A percentile compares a stretch with the other conserved stretches of the same genome.
phyloP scores from a whole-genome alignment of 2,329 filamentous ascomycete genomes.

The Trichoderma atrobrunneum region DNA sequence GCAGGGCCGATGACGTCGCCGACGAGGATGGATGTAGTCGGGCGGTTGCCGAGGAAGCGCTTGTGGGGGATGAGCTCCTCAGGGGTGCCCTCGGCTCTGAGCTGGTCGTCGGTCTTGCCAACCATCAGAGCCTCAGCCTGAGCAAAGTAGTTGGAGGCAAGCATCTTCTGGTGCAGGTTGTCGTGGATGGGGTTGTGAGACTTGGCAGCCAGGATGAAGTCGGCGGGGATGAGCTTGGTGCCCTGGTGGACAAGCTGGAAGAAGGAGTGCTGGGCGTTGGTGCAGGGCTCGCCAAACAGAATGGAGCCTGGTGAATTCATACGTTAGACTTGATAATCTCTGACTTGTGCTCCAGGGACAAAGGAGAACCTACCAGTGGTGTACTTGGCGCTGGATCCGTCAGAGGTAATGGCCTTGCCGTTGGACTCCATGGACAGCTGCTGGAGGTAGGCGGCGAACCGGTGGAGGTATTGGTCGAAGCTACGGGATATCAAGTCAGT shows the following conservation, averaged over 20 bases:
- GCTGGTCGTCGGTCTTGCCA: slow-evolving; percentile 78
- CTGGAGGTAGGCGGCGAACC: slow-evolving; percentile 98
- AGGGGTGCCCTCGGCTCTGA: slow-evolving; percentile 70
- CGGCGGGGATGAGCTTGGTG: slow-evolving; percentile 96
- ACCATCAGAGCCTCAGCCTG: slow-evolving; percentile 90
- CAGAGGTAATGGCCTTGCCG: slow-evolving; percentile 92
- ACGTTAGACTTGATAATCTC: slow-evolving; percentile 21
- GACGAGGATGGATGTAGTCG: slow-evolving; percentile 88
- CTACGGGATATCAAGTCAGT: slow-evolving; percentile 39
- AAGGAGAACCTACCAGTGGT: slow-evolving; percentile 62
- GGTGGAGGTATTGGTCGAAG: slow-evolving; percentile 98
- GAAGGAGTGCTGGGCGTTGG: slow-evolving; percentile 99
- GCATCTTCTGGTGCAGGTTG: slow-evolving; percentile 95
- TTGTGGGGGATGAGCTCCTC: slow-evolving; percentile 91
- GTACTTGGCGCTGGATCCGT: slow-evolving; percentile 89
- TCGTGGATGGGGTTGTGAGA: slow-evolving; percentile 93
- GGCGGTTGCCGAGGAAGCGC: slow-evolving; percentile 96
- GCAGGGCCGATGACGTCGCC: slow-evolving; percentile 91
- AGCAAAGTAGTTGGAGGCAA: slow-evolving; percentile 88
- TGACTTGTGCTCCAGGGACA: neutral
- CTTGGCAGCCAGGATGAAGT: slow-evolving; percentile 95
- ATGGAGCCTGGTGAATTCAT: slow-evolving; percentile 59
- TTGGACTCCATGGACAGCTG: slow-evolving; percentile 99
- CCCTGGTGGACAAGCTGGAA: slow-evolving; percentile 99
- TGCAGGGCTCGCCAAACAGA: slow-evolving; percentile 96